These are phyloP conservation scores for Parsonsia alboflavescens DNA, from an alignment of 257 asterid genomes.

Conservation along the genomic window DNA sequence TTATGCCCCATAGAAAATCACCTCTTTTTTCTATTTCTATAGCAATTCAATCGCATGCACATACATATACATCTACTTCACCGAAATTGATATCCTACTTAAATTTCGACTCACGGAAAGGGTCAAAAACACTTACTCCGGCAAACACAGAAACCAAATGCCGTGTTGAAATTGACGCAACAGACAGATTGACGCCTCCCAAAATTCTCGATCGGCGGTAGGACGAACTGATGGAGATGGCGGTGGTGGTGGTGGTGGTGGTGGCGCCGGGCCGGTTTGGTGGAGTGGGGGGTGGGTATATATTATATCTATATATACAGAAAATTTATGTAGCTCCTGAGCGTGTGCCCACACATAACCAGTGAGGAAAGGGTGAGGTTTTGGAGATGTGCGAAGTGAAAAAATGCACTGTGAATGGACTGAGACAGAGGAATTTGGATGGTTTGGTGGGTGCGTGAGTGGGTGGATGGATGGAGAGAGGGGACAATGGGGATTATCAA, in stretches of 20 bases:
- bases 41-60: slow-evolving; percentile 23
- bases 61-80: slow-evolving; percentile 4
- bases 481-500: background rate
- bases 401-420: slow-evolving; percentile 1
- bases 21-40: slow-evolving; percentile 5
- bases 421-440: background rate
- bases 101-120: background rate
- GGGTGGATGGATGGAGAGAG: background rate
- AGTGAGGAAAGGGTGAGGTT: slow-evolving; percentile 17
- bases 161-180: slow-evolving; percentile 6
- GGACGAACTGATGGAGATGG: background rate
- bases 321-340: background rate
- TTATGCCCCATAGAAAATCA: slow-evolving; percentile 37
- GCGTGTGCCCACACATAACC: slow-evolving; percentile 18
- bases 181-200: slow-evolving; percentile 1
- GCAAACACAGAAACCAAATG: slow-evolving; percentile 16
- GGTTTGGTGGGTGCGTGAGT: background rate
- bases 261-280: background rate
- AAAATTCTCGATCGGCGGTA: slow-evolving; percentile 13
- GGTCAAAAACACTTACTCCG: slow-evolving; percentile 14
- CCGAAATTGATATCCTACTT: background rate
- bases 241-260: background rate
- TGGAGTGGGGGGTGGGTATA: background rate
- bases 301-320: background rate
- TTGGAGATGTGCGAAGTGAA: slow-evolving; percentile 9